Conservation (phyloP, 2,329 filamentous ascomycete genomes). For the Penicillium sp. region DNA sequence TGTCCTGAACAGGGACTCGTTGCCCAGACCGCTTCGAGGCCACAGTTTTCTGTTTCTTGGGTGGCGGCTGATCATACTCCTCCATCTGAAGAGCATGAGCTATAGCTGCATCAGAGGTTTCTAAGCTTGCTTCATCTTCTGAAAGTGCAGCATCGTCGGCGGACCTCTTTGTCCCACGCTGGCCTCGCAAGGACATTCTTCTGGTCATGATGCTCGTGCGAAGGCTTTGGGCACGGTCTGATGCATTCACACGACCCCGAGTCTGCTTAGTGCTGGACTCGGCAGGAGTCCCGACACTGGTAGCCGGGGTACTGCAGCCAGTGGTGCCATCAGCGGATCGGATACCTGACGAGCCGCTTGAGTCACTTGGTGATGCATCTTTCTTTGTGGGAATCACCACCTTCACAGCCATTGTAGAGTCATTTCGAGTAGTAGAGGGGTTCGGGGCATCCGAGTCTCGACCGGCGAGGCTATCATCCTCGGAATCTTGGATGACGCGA, state of each 20-base stretch:
- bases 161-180: slow-evolving; percentile 51
- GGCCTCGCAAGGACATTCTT: slow-evolving; percentile 28
- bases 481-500: slow-evolving; percentile 30
- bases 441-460: slow-evolving; percentile 15
- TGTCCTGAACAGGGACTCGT: background rate
- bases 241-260: slow-evolving; percentile 49
- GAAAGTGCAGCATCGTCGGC: slow-evolving; percentile 51
- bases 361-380: slow-evolving; percentile 29
- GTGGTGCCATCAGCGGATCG: slow-evolving; percentile 52
- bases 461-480: slow-evolving; percentile 25
- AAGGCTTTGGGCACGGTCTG: slow-evolving; percentile 55
- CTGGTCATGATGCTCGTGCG: slow-evolving; percentile 56
- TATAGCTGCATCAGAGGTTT: slow-evolving; percentile 57
- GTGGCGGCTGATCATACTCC: slow-evolving; percentile 51
- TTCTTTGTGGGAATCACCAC: slow-evolving; percentile 42
- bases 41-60: slow-evolving; percentile 46
- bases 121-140: slow-evolving; percentile 40
- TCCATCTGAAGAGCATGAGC: slow-evolving; percentile 64
- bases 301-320: slow-evolving; percentile 67
- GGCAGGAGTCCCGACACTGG: slow-evolving; percentile 64
- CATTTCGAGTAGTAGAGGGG: background rate
- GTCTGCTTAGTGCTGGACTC: slow-evolving; percentile 44
- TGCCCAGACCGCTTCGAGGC: slow-evolving; percentile 24
- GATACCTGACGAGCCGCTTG: slow-evolving; percentile 48
- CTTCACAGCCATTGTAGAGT: slow-evolving; percentile 21